A percentile compares a stretch with the other conserved stretches of the same genome.
Conservation (phyloP, 2,329 filamentous ascomycete species). For the Ceratocystiopsis minuta region DNA sequence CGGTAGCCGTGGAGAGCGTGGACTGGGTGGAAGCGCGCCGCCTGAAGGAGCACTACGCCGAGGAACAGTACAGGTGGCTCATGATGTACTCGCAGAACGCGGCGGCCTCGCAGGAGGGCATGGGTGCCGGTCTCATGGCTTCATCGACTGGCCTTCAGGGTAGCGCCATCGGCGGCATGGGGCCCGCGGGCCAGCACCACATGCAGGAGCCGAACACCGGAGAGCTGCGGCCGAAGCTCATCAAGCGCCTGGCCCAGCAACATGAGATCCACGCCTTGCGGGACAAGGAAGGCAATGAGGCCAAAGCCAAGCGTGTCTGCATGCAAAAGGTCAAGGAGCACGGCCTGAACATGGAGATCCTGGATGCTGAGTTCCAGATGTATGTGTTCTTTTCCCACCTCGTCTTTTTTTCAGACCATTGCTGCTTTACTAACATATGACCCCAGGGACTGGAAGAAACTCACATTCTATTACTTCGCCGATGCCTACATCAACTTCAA, state of each 20-base stretch:
- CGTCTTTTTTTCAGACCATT: no score
- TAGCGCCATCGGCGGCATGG: slow-evolving; percentile 62
- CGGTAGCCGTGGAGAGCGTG: slow-evolving; percentile 74
- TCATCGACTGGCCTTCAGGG: slow-evolving; percentile 45
- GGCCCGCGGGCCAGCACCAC: slow-evolving; percentile 54
- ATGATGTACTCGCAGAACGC: slow-evolving; percentile 94
- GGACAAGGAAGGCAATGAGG: slow-evolving; percentile 94
- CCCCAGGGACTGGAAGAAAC: slow-evolving; percentile 86
- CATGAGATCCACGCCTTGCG: slow-evolving; percentile 79
- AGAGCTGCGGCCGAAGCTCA: slow-evolving; percentile 87
- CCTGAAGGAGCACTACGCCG: slow-evolving; percentile 74
- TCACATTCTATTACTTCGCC: slow-evolving; percentile 98
- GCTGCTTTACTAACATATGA: slow-evolving; percentile 10
- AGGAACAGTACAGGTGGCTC: slow-evolving; percentile 94
- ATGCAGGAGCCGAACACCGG: slow-evolving; percentile 51
- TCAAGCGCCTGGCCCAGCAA: slow-evolving; percentile 80
- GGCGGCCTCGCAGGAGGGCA: slow-evolving; percentile 40
- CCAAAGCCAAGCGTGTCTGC: slow-evolving; percentile 90
- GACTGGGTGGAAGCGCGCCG: slow-evolving; percentile 78
- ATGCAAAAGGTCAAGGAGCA: slow-evolving; percentile 95
- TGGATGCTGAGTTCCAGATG: slow-evolving; percentile 98
- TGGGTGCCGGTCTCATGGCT: slow-evolving; percentile 43
- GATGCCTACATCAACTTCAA: slow-evolving; percentile 99
- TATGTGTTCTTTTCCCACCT: slow-evolving; percentile 22
- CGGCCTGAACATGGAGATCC: slow-evolving; percentile 83